Evolutionary conservation across 2,329 filamentous ascomycete genomes (phyloP).

Genomic region (Teratosphaeria destructans): DNA sequence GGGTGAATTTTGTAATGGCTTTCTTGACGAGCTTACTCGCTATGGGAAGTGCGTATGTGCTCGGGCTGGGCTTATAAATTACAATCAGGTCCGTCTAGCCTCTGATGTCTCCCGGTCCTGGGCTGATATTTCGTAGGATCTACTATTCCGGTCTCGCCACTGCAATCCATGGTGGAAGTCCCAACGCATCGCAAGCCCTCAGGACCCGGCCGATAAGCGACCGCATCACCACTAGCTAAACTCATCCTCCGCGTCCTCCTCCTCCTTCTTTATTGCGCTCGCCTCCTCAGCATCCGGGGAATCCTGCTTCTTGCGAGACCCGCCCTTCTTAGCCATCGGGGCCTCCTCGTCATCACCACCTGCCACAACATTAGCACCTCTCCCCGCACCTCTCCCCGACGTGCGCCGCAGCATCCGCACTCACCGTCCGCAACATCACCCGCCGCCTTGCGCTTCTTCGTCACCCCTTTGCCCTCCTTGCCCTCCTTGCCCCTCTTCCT

Average conservation of each 20-base stretch:
- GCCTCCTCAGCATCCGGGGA: background rate
- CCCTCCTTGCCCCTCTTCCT: background rate
- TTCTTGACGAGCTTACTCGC: constrained; percentile 66
- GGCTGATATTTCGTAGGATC: background rate
- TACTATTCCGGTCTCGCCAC: background rate
- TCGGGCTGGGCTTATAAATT: background rate
- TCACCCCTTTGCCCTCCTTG: background rate
- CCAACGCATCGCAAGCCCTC: background rate
- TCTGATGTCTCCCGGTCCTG: background rate
- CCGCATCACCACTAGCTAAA: background rate
- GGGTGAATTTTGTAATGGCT: constrained; percentile 90
- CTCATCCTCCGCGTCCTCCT: background rate
- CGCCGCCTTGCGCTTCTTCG: background rate
- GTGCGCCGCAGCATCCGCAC: constrained; percentile 2
- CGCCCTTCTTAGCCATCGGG: background rate
- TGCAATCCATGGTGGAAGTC: background rate
- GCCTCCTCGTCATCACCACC: constrained; percentile 4
- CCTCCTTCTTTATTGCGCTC: background rate
- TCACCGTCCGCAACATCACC: background rate
- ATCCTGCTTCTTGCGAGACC: constrained; percentile 5
- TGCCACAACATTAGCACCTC: background rate
- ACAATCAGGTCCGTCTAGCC: background rate
- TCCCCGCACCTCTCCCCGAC: constrained; percentile 1
- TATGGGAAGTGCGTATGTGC: constrained; percentile 48
- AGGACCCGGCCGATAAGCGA: background rate